Evolutionary conservation across 352 stramenopile genomes (phyloP).

Genomic region (Aphanomyces astaci): DNA sequence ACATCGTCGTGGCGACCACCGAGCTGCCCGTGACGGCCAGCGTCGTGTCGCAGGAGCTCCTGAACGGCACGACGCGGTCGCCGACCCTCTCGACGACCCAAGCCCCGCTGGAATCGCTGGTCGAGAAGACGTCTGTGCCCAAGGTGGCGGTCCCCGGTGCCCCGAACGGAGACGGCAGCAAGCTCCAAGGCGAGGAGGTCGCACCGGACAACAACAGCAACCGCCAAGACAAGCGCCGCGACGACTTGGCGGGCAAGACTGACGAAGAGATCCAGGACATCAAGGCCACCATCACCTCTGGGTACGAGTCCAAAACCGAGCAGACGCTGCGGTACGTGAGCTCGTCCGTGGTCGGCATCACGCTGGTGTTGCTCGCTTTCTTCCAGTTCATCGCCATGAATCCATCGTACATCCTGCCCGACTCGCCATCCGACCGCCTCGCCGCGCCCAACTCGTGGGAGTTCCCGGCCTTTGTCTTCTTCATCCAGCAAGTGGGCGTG

Average conservation of each 20-base stretch:
- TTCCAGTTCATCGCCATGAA: slow-evolving; percentile 14
- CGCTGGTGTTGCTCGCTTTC: slow-evolving; percentile 9
- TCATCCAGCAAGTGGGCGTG: slow-evolving; percentile 62
- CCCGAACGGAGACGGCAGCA: background rate
- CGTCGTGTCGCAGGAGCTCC: background rate
- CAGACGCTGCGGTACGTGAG: slow-evolving; percentile 16
- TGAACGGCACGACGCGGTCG: background rate
- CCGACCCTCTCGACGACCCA: background rate
- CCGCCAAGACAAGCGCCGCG: background rate
- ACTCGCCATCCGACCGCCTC: background rate
- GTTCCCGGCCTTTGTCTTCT: slow-evolving; percentile 54
- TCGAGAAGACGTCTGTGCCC: background rate
- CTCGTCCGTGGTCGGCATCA: slow-evolving; percentile 4
- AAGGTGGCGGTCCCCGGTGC: background rate
- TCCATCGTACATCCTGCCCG: slow-evolving; percentile 6
- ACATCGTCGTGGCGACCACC: background rate
- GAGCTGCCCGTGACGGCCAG: background rate
- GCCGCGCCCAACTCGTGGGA: slow-evolving; percentile 65
- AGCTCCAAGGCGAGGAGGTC: background rate
- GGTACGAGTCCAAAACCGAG: slow-evolving; percentile 2
- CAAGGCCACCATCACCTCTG: slow-evolving; percentile 7
- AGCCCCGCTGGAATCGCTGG: background rate
- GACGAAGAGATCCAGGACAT: background rate
- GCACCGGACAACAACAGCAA: background rate
- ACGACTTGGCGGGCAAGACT: background rate